Conservation (phyloP, 805 yeast species). For the Starmerella sirachaensis region DNA sequence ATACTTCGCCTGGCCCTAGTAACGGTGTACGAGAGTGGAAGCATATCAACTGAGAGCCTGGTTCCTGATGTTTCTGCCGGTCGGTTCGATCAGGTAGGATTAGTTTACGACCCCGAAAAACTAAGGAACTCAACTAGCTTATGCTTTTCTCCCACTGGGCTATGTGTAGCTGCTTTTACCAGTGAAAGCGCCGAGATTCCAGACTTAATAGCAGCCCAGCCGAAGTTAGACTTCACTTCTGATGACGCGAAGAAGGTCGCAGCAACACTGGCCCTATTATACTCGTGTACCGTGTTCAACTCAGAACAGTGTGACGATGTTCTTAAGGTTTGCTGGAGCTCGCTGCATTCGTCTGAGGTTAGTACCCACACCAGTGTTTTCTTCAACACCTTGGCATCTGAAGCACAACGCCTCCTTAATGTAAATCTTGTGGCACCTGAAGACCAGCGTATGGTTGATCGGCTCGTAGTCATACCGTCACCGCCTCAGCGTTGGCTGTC, state of each 20-base stretch:
- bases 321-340: slow-evolving; percentile 42
- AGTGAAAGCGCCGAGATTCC: neutral
- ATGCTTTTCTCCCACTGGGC: slow-evolving; percentile 27
- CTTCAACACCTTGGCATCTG: slow-evolving; percentile 40
- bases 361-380: slow-evolving; percentile 27
- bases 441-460: slow-evolving; percentile 54
- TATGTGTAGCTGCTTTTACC: slow-evolving; percentile 11
- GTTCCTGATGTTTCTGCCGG: slow-evolving; percentile 9
- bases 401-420: slow-evolving; percentile 63
- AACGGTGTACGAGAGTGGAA: slow-evolving; percentile 14
- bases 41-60: slow-evolving; percentile 22
- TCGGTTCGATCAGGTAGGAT: slow-evolving; percentile 11
- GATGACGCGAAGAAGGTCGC: slow-evolving; percentile 25
- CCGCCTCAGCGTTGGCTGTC: slow-evolving; percentile 54
- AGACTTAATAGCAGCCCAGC: neutral
- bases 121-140: slow-evolving; percentile 16
- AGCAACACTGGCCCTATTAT: slow-evolving; percentile 51
- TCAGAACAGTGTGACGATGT: slow-evolving; percentile 61
- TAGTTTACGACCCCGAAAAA: slow-evolving; percentile 11
- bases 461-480: slow-evolving; percentile 63
- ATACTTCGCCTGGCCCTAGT: slow-evolving; percentile 19
- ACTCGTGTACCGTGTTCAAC: slow-evolving; percentile 59
- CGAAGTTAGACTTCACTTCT: neutral
- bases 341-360: slow-evolving; percentile 29
- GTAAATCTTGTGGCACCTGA: slow-evolving; percentile 57